A percentile compares a stretch with the other conserved stretches of the same genome.
Evolutionary conservation across 2,329 filamentous ascomycete genomes (phyloP).

Genomic region (Cytospora paraplurivora): DNA sequence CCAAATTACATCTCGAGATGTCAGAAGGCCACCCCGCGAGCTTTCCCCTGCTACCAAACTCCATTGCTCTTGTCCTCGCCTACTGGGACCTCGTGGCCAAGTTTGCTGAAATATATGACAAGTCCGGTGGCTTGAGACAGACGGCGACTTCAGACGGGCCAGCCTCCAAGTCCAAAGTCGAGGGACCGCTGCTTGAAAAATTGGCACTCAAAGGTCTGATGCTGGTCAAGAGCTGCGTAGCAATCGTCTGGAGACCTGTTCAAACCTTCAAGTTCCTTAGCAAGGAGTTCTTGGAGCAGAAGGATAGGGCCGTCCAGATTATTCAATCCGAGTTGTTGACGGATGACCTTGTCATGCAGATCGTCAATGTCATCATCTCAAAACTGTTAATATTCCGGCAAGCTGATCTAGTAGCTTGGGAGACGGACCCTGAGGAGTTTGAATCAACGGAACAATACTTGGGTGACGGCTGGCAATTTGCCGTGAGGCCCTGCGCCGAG

Average conservation of each 20-base stretch:
- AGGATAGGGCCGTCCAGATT: slow-evolving; percentile 66
- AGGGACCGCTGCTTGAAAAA: slow-evolving; percentile 71
- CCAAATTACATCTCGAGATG: slow-evolving; percentile 91
- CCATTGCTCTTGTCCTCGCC: slow-evolving; percentile 72
- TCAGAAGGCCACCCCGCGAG: slow-evolving; percentile 76
- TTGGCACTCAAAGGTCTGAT: slow-evolving; percentile 82
- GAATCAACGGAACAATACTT: slow-evolving; percentile 85
- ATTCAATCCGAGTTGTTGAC: slow-evolving; percentile 77
- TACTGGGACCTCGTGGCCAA: slow-evolving; percentile 84
- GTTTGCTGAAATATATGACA: slow-evolving; percentile 74
- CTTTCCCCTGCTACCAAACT: slow-evolving; percentile 80
- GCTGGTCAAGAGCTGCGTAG: slow-evolving; percentile 78
- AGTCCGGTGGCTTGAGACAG: slow-evolving; percentile 58
- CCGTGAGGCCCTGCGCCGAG: slow-evolving; percentile 88
- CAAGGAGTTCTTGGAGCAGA: slow-evolving; percentile 73
- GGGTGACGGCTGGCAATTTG: slow-evolving; percentile 87
- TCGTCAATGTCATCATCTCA: slow-evolving; percentile 83
- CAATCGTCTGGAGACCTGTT: slow-evolving; percentile 78
- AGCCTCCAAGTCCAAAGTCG: slow-evolving; percentile 52
- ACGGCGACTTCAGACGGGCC: slow-evolving; percentile 39
- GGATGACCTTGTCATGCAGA: slow-evolving; percentile 73
- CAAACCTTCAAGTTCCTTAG: slow-evolving; percentile 84
- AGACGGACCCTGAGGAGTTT: slow-evolving; percentile 94
- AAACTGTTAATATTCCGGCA: slow-evolving; percentile 86
- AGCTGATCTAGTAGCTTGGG: slow-evolving; percentile 86